Base-by-base conservation (phyloP, 108 stramenopile genomes). In the Cyclostephanos invisitatus region DNA sequence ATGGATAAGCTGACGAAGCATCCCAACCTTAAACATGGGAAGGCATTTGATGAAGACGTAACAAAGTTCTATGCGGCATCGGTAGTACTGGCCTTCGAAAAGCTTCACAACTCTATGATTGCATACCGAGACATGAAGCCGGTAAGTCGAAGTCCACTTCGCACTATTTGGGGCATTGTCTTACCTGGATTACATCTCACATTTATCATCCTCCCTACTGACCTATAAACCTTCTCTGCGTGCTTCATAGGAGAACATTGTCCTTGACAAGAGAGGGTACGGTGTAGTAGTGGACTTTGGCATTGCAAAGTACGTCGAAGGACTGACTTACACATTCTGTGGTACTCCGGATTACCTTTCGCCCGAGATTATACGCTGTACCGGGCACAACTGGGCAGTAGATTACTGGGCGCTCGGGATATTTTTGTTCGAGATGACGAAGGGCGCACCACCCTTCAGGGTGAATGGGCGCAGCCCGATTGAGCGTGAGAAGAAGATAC, bases 31-130 rank as follows among this genome's bases (percentile, higher is more conserved):
- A 35, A 81, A 17, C 47, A 62, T 53, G 64, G 76, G 37, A 71
- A 7, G 11, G 69, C 71, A 35, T 81, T 87, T 25, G 28, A 54
- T 7, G 84, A 87, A 37, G 14, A 18, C 18, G 55, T 51, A 42
- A 75, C 64, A 53, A 84, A 73, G 40, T 88, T 92, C 65, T 95
- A 92, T 66, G 85, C 86, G 25, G 90, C 90, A 35, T 83, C 86
- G 49, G 89, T 95, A 3, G 64, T 88, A 20, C 70, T 87, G 25
- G 90, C 88, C 9, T 86, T 92, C 25, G 68, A 79, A 48, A 77
- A 89, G 59, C 51, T 92, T 29, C 91, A 95, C 78, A 29, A 32
- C 21, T 50, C 51, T 51, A 57, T 80, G 62, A 93, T 95, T 51
- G 86, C 87, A 15, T 93, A 93, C 64, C 86, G 87, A 49, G 89